Evolutionary conservation across 495 filamentous ascomycete species (phyloP).

Genomic region (Podospora australis): DNA sequence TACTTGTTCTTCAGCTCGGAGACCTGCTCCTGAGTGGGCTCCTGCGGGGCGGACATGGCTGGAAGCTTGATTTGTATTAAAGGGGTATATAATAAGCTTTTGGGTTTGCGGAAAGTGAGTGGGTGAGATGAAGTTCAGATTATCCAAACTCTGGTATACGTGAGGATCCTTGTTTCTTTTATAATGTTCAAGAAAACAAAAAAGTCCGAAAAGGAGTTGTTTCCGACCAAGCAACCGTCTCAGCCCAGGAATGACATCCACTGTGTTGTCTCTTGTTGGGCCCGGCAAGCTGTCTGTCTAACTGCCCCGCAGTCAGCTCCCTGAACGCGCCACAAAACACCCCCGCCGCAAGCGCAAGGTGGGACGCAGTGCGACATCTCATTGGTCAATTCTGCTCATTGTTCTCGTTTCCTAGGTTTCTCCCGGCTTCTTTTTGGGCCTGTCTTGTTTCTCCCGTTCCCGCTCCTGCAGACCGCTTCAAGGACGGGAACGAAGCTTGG

Average conservation of each 20-base stretch:
- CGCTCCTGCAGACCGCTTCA: no score
- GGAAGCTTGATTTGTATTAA: no score
- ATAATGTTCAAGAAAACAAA: background rate
- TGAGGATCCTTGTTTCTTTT: background rate
- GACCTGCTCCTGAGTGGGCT: conserved; percentile 67
- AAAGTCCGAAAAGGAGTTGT: background rate
- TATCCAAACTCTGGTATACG: no score
- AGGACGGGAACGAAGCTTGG: no score
- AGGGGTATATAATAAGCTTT: background rate
- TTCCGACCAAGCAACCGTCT: background rate
- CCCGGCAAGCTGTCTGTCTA: no score
- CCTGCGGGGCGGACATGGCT: conserved; percentile 36
- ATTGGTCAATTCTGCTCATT: background rate
- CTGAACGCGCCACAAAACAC: background rate
- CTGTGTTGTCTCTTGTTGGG: background rate
- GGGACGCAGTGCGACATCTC: background rate
- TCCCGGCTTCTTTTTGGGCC: background rate
- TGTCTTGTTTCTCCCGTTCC: no score
- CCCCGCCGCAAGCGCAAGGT: background rate
- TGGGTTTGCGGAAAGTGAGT: background rate
- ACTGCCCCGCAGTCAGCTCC: background rate
- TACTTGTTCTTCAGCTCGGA: conserved; percentile 73
- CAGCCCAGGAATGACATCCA: background rate
- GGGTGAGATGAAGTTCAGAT: no score
- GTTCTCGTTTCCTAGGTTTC: background rate